Base-by-base conservation (phyloP, 2,329 filamentous ascomycete genomes). In the Sporothrix dimorphospora region DNA sequence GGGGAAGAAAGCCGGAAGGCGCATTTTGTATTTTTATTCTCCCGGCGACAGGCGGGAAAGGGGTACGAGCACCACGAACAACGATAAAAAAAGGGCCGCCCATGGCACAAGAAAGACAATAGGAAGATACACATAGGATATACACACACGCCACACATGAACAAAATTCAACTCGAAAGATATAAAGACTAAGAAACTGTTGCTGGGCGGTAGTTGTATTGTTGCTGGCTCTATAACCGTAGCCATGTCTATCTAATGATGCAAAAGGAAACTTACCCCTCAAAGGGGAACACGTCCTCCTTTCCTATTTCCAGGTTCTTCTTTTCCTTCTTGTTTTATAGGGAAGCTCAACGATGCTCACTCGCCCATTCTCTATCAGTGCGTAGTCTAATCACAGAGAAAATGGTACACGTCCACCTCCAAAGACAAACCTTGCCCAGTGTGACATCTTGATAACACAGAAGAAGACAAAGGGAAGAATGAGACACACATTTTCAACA, bases 91-190 rank as follows among this genome's bases (percentile, higher is more conserved):
- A 6, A 6, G 30, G 14, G 27, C 7, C 53, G 19, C 27, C 8
- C 53, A 57, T 30, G 16, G 51, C 11, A 30, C 27, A 6, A 12
- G 24, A n/a, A n/a, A 30, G 27, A 34, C 30, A 34, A 6, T 34
- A 34, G 30, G 16, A 47, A 1, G 5, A 27, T 45, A 59, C 24
- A 30, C 55, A 61, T 61, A 65, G 59, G 38, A 65, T 45, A 45
- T 65, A 65, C 59, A 65, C 38, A 24, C 59, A 27, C 59, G 34
- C 34, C 57, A 63, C 57, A 61, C 38, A 24, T 42, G 40, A 45
- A 45, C 21, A 45, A 19, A 63, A 63, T 42, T 21, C 38, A 45
- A 65, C n/a, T 16, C 59, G 6, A 21, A 42, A 21, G n/a, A 34
- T 6, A 34, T 34, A 19, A 59, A 40, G 8, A n/a, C n/a, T 14